Conservation (phyloP, 495 filamentous ascomycete species). For the Articulospora tetracladia region DNA sequence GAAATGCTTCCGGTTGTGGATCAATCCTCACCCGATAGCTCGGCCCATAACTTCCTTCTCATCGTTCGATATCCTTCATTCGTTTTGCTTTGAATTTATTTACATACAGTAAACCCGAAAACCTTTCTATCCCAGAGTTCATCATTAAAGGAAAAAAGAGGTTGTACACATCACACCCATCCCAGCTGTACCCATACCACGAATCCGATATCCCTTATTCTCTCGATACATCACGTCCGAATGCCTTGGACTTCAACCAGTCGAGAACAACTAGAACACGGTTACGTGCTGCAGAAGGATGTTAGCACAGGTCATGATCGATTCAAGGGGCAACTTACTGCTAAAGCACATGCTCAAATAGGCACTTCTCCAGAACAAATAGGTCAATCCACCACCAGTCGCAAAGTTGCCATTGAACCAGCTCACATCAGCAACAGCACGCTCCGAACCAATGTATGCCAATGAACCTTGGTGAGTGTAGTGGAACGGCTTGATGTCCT, state of each 20-base stretch:
- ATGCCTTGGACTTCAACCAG: conserved; percentile 93
- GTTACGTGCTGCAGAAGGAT: conserved; percentile 64
- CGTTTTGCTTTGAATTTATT: neutral
- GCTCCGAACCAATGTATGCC: conserved; percentile 97
- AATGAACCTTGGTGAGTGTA: conserved; percentile 96
- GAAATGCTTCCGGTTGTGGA: too few relatives aligned
- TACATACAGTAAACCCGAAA: conserved; percentile 8
- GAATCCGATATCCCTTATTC: conserved; percentile 53
- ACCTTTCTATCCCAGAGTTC: conserved; percentile 19
- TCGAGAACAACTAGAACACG: conserved; percentile 88
- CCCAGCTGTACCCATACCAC: neutral
- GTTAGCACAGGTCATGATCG: neutral
- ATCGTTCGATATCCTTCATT: neutral
- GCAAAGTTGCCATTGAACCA: conserved; percentile 97
- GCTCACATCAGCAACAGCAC: conserved; percentile 94
- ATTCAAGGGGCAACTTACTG: conserved; percentile 55
- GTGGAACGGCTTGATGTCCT: conserved; percentile 93
- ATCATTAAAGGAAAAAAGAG: conserved; percentile 15
- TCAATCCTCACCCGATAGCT: too few relatives aligned
- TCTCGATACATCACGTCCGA: conserved; percentile 92
- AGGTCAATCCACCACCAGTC: conserved; percentile 75
- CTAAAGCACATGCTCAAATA: conserved; percentile 99
- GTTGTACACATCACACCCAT: conserved; percentile 1
- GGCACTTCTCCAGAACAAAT: conserved; percentile 94
- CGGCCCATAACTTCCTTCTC: too few relatives aligned